Evolutionary conservation across 1,284 basidiomycete species (phyloP).

Genomic region (Exobasidium rhododendri): DNA sequence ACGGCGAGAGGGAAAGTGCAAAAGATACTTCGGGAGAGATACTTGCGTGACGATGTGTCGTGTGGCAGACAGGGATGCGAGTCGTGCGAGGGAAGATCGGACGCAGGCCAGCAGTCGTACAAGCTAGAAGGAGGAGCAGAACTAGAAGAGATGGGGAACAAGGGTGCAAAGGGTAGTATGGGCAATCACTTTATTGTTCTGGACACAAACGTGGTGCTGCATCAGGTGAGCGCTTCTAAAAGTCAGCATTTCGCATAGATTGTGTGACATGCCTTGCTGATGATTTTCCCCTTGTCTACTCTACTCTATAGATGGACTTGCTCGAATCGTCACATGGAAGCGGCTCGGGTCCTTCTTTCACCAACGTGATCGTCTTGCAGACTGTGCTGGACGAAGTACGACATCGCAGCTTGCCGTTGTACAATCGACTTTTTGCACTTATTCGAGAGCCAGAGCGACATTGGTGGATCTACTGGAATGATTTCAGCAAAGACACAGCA

Average conservation of each 20-base stretch:
- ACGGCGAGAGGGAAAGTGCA: slow-evolving; percentile 89
- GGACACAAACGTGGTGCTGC: slow-evolving; percentile 92
- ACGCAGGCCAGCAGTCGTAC: not conserved
- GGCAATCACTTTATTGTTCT: slow-evolving; percentile 74
- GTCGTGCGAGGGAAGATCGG: not conserved
- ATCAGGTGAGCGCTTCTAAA: slow-evolving; percentile 59
- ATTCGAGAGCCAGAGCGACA: slow-evolving; percentile 44
- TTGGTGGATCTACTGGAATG: slow-evolving; percentile 20
- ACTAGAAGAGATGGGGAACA: not conserved
- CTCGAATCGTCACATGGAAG: slow-evolving; percentile 19
- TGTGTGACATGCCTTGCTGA: too few relatives aligned
- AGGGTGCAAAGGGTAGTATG: not conserved
- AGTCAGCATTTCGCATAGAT: too few relatives aligned
- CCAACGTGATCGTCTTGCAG: slow-evolving; percentile 71
- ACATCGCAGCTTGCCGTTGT: slow-evolving; percentile 86
- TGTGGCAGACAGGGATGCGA: slow-evolving; percentile 63
- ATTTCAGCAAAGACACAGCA: slow-evolving; percentile 23
- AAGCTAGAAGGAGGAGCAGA: slow-evolving; percentile 3
- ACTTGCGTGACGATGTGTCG: slow-evolving; percentile 86
- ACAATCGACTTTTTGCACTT: slow-evolving; percentile 62
- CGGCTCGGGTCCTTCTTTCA: slow-evolving; percentile 27
- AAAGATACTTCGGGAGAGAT: slow-evolving; percentile 92
- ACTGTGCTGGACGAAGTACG: slow-evolving; percentile 95
- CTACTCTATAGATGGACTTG: slow-evolving; percentile 21
- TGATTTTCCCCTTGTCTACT: not conserved